Conservation (phyloP, 176 grass and related monocot genomes). For the Cenchrus fungigraminus region DNA sequence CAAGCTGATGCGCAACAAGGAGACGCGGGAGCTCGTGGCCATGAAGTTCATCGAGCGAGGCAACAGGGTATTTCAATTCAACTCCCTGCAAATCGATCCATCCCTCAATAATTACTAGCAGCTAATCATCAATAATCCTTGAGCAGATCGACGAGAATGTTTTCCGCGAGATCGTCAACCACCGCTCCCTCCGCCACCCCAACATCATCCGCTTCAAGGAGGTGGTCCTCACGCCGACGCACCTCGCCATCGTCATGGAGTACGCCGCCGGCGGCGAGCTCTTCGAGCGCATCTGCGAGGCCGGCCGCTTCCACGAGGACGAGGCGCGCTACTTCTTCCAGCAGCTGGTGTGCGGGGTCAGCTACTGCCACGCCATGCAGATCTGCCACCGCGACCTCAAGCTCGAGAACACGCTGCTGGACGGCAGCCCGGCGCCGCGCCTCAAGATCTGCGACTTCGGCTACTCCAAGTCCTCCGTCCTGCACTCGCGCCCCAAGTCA, state of each 20-base stretch:
- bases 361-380: conserved; percentile 87
- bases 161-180: conserved; percentile 90
- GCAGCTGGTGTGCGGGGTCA: conserved; percentile 87
- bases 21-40: conserved; percentile 70
- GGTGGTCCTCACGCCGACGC: conserved; percentile 82
- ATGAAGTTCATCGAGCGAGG: conserved; percentile 90
- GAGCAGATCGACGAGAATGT: conserved; percentile 86
- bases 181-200: conserved; percentile 75
- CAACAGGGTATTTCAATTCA: conserved; percentile 38
- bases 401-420: conserved; percentile 90
- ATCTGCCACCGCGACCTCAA: conserved; percentile 94
- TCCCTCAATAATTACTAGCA: too few species aligned
- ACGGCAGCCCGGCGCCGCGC: conserved; percentile 83
- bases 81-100: too few species aligned
- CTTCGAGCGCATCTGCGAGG: conserved; percentile 95
- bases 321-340: conserved; percentile 93
- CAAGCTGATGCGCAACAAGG: conserved; percentile 72
- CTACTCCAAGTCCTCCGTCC: conserved; percentile 62
- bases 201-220: conserved; percentile 95
- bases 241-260: conserved; percentile 95
- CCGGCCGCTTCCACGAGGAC: conserved; percentile 79
- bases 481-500: conserved; percentile 75
- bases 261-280: conserved; percentile 94
- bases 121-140: too few species aligned
- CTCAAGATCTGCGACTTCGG: conserved; percentile 75